These are phyloP conservation scores for Hordeum marinum DNA, from an alignment of 176 grass and related monocot genomes.

Conservation along the genomic window DNA sequence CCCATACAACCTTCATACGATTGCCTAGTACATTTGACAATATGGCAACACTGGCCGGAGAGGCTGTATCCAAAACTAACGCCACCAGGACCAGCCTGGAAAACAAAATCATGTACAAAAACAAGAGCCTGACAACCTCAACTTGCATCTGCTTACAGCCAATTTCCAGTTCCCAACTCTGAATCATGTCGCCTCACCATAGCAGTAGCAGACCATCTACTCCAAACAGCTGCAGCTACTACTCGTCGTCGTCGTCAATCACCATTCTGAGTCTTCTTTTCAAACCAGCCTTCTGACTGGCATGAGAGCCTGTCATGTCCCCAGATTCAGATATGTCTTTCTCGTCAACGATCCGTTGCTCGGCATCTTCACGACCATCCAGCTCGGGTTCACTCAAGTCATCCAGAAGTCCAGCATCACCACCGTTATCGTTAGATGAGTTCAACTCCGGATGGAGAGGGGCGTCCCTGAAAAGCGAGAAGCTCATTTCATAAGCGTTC, in stretches of 20 bases:
- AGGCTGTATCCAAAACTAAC: neutral
- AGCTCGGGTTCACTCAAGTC: constrained; percentile 40
- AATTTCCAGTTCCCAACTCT: neutral
- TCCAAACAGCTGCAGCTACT: neutral
- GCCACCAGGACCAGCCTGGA: neutral
- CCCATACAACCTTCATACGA: neutral
- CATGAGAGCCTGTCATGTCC: neutral
- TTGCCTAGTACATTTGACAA: neutral
- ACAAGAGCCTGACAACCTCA: neutral
- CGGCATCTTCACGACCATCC: constrained; percentile 17
- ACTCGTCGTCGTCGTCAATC: constrained; percentile 51
- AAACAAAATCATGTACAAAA: neutral
- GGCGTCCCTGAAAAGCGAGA: constrained; percentile 37
- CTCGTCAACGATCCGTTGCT: neutral
- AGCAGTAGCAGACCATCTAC: neutral
- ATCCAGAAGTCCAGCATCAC: constrained; percentile 37
- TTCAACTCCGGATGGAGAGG: constrained; percentile 1
- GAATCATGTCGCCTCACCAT: too few species aligned
- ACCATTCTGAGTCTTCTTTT: constrained; percentile 69
- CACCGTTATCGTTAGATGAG: constrained; percentile 17
- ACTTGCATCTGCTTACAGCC: neutral
- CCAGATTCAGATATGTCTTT: constrained; percentile 37
- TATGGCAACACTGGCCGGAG: neutral
- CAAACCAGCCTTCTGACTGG: constrained; percentile 23
- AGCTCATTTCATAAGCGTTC: neutral